Conservation (phyloP, 345 rosid genomes). For the Eucalyptus cloeziana region DNA sequence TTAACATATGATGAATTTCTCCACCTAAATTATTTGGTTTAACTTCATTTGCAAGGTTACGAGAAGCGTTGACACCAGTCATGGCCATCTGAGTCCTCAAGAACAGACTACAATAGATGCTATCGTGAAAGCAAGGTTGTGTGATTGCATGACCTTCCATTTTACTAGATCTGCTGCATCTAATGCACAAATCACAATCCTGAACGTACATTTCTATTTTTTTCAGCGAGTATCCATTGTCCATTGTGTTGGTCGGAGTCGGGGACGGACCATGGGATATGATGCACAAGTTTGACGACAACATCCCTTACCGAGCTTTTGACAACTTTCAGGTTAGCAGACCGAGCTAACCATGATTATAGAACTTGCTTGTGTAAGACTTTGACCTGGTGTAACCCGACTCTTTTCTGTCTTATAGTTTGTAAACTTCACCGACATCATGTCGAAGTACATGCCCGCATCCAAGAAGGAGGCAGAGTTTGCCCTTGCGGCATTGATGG, state of each 20-base stretch:
- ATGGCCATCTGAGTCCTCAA: slow-evolving; percentile 30
- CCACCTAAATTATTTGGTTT: background rate
- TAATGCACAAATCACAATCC: background rate
- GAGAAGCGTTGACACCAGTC: slow-evolving; percentile 26
- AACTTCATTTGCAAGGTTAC: slow-evolving; percentile 17
- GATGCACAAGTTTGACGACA: slow-evolving; percentile 44
- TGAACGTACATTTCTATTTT: background rate
- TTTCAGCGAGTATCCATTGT: slow-evolving; percentile 33
- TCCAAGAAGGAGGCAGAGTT: slow-evolving; percentile 33
- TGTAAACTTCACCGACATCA: slow-evolving; percentile 40
- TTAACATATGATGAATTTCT: background rate
- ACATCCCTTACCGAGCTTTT: slow-evolving; percentile 40
- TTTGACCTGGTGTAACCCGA: background rate
- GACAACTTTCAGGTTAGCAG: slow-evolving; percentile 37
- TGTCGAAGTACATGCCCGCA: slow-evolving; percentile 9
- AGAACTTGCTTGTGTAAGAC: background rate
- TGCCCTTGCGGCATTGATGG: slow-evolving; percentile 44
- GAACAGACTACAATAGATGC: slow-evolving; percentile 34
- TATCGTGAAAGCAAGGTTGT: slow-evolving; percentile 38
- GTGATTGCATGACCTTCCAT: background rate
- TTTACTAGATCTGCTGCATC: background rate
- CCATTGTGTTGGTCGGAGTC: slow-evolving; percentile 42
- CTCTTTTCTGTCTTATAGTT: slow-evolving; percentile 6
- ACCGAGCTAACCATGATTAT: background rate
- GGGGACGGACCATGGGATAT: slow-evolving; percentile 61